Percentiles rank a stretch among this genome's conserved stretches.
phyloP scores from a whole-genome alignment of 2,329 filamentous ascomycete genomes.

The Ophiostoma quercus region DNA sequence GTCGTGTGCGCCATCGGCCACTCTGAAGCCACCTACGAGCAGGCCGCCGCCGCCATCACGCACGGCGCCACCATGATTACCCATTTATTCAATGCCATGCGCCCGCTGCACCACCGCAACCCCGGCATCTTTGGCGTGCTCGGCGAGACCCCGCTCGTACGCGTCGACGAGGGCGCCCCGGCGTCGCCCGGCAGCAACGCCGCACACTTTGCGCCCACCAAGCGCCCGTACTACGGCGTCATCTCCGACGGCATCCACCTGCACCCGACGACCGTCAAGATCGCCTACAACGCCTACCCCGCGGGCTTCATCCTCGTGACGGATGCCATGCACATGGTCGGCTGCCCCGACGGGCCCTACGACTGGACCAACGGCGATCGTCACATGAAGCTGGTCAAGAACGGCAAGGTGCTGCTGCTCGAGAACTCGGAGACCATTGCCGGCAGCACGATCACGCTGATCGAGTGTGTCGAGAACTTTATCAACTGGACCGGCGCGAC shows the following conservation, averaged over 20 bases:
- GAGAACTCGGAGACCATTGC: constrained; percentile 76
- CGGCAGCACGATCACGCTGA: constrained; percentile 66
- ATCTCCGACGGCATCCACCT: constrained; percentile 89
- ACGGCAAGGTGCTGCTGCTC: constrained; percentile 65
- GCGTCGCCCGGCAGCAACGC: constrained; percentile 29
- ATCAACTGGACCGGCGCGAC: constrained; percentile 65
- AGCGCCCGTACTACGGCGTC: constrained; percentile 75
- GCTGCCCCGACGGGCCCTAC: constrained; percentile 77
- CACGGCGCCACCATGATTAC: constrained; percentile 84
- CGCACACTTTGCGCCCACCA: constrained; percentile 44
- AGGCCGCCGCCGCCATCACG: constrained; percentile 65
- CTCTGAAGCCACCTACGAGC: constrained; percentile 80
- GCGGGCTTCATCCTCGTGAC: constrained; percentile 84
- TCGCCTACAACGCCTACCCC: constrained; percentile 81
- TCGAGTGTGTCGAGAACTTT: constrained; percentile 80
- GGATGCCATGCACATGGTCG: constrained; percentile 84
- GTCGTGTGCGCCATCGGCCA: constrained; percentile 81
- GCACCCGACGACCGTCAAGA: constrained; percentile 81
- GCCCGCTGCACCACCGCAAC: constrained; percentile 82
- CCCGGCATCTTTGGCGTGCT: constrained; percentile 85
- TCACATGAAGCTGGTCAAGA: constrained; percentile 59
- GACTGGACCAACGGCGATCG: constrained; percentile 72
- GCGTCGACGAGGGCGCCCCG: constrained; percentile 9
- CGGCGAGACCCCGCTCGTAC: constrained; percentile 45
- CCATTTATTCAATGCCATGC: constrained; percentile 92